Percentiles rank a stretch among this genome's conserved stretches.
Evolutionary conservation across 2,329 filamentous ascomycete genomes (phyloP).

Genomic region (Botrytis cinerea): DNA sequence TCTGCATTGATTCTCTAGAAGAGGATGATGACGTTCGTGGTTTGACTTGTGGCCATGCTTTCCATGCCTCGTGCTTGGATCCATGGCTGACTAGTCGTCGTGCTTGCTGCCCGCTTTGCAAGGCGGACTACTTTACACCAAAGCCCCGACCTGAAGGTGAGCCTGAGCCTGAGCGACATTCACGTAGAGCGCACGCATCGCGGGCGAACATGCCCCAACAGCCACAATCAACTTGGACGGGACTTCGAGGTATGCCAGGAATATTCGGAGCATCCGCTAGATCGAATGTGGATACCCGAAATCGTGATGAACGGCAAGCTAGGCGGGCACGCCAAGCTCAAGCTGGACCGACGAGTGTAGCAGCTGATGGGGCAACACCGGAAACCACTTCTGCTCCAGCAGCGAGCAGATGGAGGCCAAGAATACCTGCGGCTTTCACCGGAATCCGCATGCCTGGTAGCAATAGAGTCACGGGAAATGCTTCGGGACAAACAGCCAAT

Average conservation of each 20-base stretch:
- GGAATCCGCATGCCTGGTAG: constrained; percentile 33
- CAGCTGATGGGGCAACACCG: constrained; percentile 19
- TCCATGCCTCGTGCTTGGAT: constrained; percentile 93
- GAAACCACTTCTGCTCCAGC: constrained; percentile 22
- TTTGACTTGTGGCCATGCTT: constrained; percentile 93
- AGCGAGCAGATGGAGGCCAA: constrained; percentile 34
- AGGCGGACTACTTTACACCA: constrained; percentile 94
- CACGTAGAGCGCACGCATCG: constrained; percentile 29
- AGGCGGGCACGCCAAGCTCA: constrained; percentile 20
- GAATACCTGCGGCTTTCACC: constrained; percentile 36
- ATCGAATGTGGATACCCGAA: constrained; percentile 3
- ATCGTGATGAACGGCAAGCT: neutral
- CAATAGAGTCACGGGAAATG: constrained; percentile 27
- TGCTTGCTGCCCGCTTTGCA: constrained; percentile 95
- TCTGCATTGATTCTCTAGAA: constrained; percentile 91
- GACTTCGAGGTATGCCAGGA: constrained; percentile 35
- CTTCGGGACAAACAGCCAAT: constrained; percentile 20
- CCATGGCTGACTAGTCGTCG: constrained; percentile 94
- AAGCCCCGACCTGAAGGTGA: constrained; percentile 69
- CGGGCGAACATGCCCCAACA: constrained; percentile 36
- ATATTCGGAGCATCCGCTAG: constrained; percentile 30
- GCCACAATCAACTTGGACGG: constrained; percentile 37
- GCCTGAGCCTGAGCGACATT: constrained; percentile 36
- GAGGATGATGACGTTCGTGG: constrained; percentile 95
- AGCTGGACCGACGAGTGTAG: constrained; percentile 2